phyloP scores from a whole-genome alignment of 2,329 filamentous ascomycete genomes.

The Nemania serpens region DNA sequence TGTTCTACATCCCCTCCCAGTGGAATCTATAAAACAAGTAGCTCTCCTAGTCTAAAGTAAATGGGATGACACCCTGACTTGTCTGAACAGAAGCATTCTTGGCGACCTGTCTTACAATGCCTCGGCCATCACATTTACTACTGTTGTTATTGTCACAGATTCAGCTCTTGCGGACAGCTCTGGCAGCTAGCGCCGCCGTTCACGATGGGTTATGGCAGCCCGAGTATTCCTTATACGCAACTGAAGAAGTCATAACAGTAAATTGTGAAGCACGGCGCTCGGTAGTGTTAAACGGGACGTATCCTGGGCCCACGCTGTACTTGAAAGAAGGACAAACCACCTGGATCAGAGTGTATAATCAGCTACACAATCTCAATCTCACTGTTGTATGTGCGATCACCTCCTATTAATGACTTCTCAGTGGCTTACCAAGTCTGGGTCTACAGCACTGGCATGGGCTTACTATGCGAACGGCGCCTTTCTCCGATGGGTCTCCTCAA shows the following conservation, averaged over 20 bases:
- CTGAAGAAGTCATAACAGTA: constrained; percentile 46
- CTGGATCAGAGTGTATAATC: constrained; percentile 64
- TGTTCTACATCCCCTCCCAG: neutral
- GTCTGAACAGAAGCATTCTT: constrained; percentile 19
- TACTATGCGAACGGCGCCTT: constrained; percentile 61
- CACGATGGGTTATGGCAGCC: constrained; percentile 40
- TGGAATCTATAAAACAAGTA: constrained; percentile 18
- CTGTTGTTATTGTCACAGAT: constrained; percentile 30
- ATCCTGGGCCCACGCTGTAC: constrained; percentile 54
- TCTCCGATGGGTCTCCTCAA: constrained; percentile 65
- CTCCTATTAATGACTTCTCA: neutral
- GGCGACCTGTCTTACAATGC: constrained; percentile 31
- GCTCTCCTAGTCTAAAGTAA: neutral
- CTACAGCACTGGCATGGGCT: constrained; percentile 70
- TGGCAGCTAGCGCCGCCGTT: constrained; percentile 30
- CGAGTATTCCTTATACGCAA: constrained; percentile 39
- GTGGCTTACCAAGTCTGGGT: constrained; percentile 18
- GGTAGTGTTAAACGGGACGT: constrained; percentile 58
- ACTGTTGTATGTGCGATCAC: constrained; percentile 51
- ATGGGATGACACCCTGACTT: constrained; percentile 1
- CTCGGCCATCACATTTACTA: constrained; percentile 30
- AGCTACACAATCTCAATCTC: constrained; percentile 55
- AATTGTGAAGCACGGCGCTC: constrained; percentile 53
- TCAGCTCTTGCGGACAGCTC: constrained; percentile 31
- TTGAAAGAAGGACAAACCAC: constrained; percentile 53